A percentile compares a stretch with the other conserved stretches of the same genome.
These are phyloP conservation scores for Trichoderma erinaceum DNA, from an alignment of 495 filamentous ascomycete species.

Conservation along the genomic window DNA sequence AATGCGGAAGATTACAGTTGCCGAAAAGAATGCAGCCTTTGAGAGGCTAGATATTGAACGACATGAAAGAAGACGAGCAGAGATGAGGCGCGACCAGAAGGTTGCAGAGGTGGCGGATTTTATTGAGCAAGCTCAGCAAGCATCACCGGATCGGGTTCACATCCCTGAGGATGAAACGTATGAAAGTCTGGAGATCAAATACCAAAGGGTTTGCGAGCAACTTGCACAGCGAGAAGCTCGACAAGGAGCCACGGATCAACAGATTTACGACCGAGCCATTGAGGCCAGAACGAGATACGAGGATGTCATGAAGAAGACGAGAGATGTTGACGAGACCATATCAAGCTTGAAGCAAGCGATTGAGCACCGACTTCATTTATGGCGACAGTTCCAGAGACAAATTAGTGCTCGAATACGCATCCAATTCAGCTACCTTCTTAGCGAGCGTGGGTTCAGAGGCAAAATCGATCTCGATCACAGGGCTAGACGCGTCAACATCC, in stretches of 20 bases:
- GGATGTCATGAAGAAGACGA: conserved; percentile 44
- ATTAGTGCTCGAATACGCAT: conserved; percentile 79
- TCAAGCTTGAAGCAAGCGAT: conserved; percentile 57
- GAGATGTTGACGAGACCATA: conserved; percentile 28
- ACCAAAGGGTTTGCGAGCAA: conserved; percentile 52
- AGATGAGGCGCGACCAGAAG: conserved; percentile 43
- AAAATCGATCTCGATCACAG: conserved; percentile 71
- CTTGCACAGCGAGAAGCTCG: conserved; percentile 50
- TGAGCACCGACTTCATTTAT: conserved; percentile 63
- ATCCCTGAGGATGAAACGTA: conserved; percentile 64
- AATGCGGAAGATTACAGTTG: conserved; percentile 48
- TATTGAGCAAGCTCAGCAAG: conserved; percentile 47
- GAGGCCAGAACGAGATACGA: conserved; percentile 33
- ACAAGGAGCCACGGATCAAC: conserved; percentile 51
- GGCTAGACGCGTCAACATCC: conserved; percentile 64
- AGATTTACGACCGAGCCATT: conserved; percentile 47
- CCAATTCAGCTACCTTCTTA: conserved; percentile 81
- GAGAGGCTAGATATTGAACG: conserved; percentile 45
- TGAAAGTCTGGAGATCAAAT: conserved; percentile 56
- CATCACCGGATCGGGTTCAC: conserved; percentile 53
- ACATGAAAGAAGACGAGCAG: conserved; percentile 37
- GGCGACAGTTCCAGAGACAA: conserved; percentile 70
- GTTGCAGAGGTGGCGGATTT: conserved; percentile 45
- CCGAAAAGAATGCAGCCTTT: conserved; percentile 61
- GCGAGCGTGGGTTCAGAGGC: conserved; percentile 82